These are phyloP conservation scores for Parachaetomium inaequale DNA, from an alignment of 495 filamentous ascomycete species.

Conservation along the genomic window DNA sequence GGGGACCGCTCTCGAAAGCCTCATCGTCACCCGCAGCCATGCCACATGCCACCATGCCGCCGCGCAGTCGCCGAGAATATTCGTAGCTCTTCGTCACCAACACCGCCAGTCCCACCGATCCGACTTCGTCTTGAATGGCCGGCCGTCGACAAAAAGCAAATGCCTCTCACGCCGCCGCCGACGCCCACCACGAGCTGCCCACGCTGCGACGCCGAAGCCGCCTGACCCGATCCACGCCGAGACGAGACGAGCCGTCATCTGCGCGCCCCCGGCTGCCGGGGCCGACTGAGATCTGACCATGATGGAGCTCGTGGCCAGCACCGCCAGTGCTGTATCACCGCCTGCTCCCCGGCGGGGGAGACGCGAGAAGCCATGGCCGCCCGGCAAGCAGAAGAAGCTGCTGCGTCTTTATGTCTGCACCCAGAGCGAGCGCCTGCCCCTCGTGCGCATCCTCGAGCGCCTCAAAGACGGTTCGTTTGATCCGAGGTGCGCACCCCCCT, in stretches of 20 bases:
- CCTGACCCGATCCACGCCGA: neutral
- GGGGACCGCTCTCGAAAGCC: slow-evolving; percentile 23
- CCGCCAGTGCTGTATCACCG: slow-evolving; percentile 21
- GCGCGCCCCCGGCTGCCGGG: neutral
- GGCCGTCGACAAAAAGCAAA: slow-evolving; percentile 5
- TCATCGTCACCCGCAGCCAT: slow-evolving; percentile 14
- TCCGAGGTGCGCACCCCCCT: slow-evolving; percentile 29
- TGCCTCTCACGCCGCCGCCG: neutral
- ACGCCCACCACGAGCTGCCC: neutral
- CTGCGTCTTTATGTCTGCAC: slow-evolving; percentile 36
- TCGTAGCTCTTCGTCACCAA: neutral
- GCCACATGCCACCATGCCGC: slow-evolving; percentile 4
- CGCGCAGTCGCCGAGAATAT: neutral
- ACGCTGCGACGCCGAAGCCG: neutral
- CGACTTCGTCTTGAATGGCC: slow-evolving; percentile 2
- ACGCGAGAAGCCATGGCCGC: slow-evolving; percentile 37
- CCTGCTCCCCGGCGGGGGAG: slow-evolving; percentile 31
- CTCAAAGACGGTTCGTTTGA: slow-evolving; percentile 35
- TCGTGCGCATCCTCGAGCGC: slow-evolving; percentile 33
- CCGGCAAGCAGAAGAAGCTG: slow-evolving; percentile 33
- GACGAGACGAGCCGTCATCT: neutral
- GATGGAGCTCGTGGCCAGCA: slow-evolving; percentile 22
- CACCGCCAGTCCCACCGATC: neutral
- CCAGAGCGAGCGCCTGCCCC: slow-evolving; percentile 35
- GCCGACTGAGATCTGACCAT: slow-evolving; percentile 1